Conservation (phyloP, 2,329 filamentous ascomycete genomes). For the Chaetomiaceae sp. region DNA sequence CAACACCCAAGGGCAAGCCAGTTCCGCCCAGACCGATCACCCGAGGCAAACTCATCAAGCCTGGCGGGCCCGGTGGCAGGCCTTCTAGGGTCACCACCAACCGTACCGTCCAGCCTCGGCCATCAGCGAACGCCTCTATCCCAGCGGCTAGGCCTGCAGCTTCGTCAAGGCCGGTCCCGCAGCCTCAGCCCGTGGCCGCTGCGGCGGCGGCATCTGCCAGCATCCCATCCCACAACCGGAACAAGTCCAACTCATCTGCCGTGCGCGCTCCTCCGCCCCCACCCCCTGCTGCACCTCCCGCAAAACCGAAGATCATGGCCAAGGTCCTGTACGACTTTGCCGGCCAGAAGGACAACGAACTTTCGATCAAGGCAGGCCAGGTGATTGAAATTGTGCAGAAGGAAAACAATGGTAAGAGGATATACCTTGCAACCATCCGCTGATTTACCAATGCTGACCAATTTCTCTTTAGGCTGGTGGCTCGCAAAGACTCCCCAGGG, state of each 20-base stretch:
- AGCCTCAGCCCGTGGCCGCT: conserved; percentile 27
- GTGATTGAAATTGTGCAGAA: conserved; percentile 88
- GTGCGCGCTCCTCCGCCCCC: conserved; percentile 60
- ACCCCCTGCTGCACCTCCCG: conserved; percentile 60
- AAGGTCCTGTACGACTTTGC: conserved; percentile 91
- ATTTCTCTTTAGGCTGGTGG: conserved; percentile 76
- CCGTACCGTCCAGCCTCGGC: conserved; percentile 41
- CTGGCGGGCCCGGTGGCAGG: conserved; percentile 77
- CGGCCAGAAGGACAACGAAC: conserved; percentile 78
- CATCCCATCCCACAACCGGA: conserved; percentile 50
- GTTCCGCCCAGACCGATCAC: conserved; percentile 87
- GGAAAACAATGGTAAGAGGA: conserved; percentile 80
- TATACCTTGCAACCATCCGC: no score
- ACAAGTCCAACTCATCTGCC: conserved; percentile 48
- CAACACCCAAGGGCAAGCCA: conserved; percentile 82
- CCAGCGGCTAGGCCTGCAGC: conserved; percentile 22
- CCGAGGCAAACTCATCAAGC: conserved; percentile 85
- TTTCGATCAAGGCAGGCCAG: conserved; percentile 74
- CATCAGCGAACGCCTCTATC: conserved; percentile 31
- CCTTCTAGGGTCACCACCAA: conserved; percentile 64
- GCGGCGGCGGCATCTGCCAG: conserved; percentile 32
- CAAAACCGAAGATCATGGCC: conserved; percentile 68
- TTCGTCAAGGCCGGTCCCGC: conserved; percentile 26
- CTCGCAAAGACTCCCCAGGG: conserved; percentile 66
- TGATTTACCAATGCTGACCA: conserved; percentile 25